Base-by-base conservation (phyloP, 352 stramenopile genomes). In the Globisporangium megalacanthum region DNA sequence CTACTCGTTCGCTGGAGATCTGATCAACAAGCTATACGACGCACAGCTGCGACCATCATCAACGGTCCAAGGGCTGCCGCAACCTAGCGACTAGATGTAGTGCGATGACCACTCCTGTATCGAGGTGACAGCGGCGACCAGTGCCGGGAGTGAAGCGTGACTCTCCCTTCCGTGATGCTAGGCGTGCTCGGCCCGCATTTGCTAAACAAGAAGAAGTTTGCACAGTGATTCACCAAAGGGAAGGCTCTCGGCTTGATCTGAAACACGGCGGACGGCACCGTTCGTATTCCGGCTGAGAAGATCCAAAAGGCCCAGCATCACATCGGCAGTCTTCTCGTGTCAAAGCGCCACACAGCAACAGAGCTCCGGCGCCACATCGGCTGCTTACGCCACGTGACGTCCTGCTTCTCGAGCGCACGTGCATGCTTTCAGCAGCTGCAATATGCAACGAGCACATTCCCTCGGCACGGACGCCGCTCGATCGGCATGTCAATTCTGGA, bases 11-110 rank as follows among this genome's bases (percentile, higher is more conserved):
- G 60, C 60, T 3, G 60, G 55, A 7, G 45, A 45, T 1, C 9
- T 64, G 6, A 67, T 72, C 48, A 69, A 75, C 6, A 0, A 42
- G 5, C n/a, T 66, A 1, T 70, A 47, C 41, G 41, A 17, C 4
- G 19, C 41, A 6, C 3, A 19, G n/a, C n/a, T 6, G 8, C 33
- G 33, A 8, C 33, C 8, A 8, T 37, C 33, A 8, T 37, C 8
- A 37, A 8, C 33, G 33, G 33, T 9, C 33, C 33, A 8, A 37
- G n/a, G n/a, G n/a, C n/a, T n/a, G n/a, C n/a, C n/a, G n/a, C n/a
- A n/a, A n/a, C 5, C 5, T 37, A 37, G 33, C 8, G 33, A 8
- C n/a, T n/a, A n/a, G n/a, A n/a, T n/a, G 33, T 8, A 8, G 33
- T 37, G 33, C 33, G 41, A 47, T 6, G 41, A 47, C 19, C 41